These are phyloP conservation scores for Avena insularis DNA, from an alignment of 176 grass and related monocot genomes.

Conservation along the genomic window DNA sequence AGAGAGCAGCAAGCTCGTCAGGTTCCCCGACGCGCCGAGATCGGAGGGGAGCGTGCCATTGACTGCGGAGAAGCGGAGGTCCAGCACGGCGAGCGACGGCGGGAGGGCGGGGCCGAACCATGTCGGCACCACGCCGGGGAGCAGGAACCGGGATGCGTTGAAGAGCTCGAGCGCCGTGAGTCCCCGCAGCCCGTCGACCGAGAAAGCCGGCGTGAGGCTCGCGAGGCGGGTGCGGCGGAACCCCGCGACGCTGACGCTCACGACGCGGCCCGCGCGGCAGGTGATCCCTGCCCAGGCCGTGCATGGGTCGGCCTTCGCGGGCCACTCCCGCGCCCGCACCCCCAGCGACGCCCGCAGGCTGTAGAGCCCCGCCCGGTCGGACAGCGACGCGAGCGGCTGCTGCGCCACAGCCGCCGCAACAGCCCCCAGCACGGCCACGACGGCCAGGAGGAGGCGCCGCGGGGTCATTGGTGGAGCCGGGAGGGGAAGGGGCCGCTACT, in stretches of 20 bases:
- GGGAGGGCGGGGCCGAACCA: slow-evolving; percentile 65
- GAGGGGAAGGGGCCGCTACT: not conserved
- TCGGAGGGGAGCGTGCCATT: slow-evolving; percentile 59
- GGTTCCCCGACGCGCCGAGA: slow-evolving; percentile 58
- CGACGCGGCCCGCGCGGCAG: slow-evolving; percentile 74
- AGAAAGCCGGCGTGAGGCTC: slow-evolving; percentile 29
- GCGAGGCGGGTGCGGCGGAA: slow-evolving; percentile 69
- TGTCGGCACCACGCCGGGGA: slow-evolving; percentile 65
- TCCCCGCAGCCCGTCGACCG: slow-evolving; percentile 53
- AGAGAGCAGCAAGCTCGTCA: slow-evolving; percentile 51
- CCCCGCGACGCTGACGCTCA: slow-evolving; percentile 57
- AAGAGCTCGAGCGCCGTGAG: slow-evolving; percentile 68
- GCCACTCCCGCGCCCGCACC: slow-evolving; percentile 74
- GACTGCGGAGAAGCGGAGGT: slow-evolving; percentile 58
- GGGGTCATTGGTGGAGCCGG: slow-evolving; percentile 6
- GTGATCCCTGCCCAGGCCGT: slow-evolving; percentile 55
- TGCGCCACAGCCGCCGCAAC: slow-evolving; percentile 33
- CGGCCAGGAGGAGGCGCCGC: not conserved
- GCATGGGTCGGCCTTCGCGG: slow-evolving; percentile 65
- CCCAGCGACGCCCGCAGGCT: slow-evolving; percentile 76
- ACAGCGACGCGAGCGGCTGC: slow-evolving; percentile 41
- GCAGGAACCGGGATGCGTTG: slow-evolving; percentile 83
- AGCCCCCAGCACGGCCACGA: not conserved
- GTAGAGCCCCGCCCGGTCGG: slow-evolving; percentile 62
- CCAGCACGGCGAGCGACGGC: slow-evolving; percentile 54